phyloP scores from a whole-genome alignment of 2,329 filamentous ascomycete species.

The Nakataea oryzae region DNA sequence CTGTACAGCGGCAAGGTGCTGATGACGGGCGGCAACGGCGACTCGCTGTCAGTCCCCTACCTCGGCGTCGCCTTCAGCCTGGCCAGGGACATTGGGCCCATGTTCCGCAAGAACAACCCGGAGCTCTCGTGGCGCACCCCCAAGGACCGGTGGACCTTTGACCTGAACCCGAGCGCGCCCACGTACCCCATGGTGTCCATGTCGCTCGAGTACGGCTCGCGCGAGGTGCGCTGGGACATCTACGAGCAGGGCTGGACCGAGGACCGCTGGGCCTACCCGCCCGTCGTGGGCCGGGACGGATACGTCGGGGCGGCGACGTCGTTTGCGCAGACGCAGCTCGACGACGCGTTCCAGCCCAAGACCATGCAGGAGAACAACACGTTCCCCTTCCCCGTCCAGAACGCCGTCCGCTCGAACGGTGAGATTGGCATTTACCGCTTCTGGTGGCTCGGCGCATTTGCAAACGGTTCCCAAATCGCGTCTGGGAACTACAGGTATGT shows the following conservation, averaged over 20 bases:
- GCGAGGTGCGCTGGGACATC: constrained; percentile 19
- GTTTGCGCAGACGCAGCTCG: not conserved
- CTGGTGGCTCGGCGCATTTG: constrained; percentile 10
- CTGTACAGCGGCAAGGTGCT: constrained; percentile 1
- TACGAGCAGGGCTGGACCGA: constrained; percentile 13
- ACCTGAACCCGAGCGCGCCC: constrained; percentile 12
- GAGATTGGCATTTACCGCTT: not conserved
- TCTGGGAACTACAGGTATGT: constrained; percentile 13
- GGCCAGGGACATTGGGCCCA: constrained; percentile 5
- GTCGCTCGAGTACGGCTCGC: constrained; percentile 13
- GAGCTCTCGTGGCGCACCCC: not conserved
- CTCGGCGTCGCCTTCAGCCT: constrained; percentile 2
- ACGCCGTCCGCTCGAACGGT: not conserved
- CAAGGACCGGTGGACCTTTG: constrained; percentile 11
- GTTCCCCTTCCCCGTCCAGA: not conserved
- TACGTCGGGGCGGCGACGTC: constrained; percentile 13
- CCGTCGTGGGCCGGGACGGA: constrained; percentile 11
- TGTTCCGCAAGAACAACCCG: not conserved
- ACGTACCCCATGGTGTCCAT: constrained; percentile 18
- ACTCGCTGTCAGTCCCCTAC: constrained; percentile 1
- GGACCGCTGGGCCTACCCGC: constrained; percentile 14
- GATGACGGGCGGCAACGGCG: not conserved
- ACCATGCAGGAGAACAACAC: not conserved
- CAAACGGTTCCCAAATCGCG: constrained; percentile 19
- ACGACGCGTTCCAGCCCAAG: not conserved